A percentile compares a stretch with the other conserved stretches of the same genome.
Evolutionary conservation across 164 flowering plant genomes (phyloP).

Genomic region (Tinospora cordifolia): DNA sequence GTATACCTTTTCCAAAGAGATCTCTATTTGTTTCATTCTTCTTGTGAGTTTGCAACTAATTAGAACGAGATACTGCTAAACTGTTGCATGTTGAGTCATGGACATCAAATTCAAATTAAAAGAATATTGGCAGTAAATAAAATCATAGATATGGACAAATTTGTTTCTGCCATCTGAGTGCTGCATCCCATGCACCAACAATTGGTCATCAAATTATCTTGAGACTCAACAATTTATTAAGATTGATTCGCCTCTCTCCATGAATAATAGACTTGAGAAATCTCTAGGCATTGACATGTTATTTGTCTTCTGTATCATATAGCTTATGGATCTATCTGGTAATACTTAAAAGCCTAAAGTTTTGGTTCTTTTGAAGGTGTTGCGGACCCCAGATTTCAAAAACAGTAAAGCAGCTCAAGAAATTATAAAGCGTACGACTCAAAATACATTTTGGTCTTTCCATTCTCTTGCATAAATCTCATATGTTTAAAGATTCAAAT

Average conservation of each 20-base stretch:
- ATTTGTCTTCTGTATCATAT: neutral
- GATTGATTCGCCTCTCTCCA: neutral
- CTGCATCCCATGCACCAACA: no score
- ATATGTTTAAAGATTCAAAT: neutral
- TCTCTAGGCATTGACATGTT: neutral
- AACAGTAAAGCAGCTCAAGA: slow-evolving; percentile 56
- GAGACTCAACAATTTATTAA: no score
- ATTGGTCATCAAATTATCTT: no score
- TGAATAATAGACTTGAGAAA: neutral
- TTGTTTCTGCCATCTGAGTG: neutral
- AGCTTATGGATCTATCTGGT: neutral
- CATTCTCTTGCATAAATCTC: neutral
- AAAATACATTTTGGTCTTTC: neutral
- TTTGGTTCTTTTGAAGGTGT: slow-evolving; percentile 36
- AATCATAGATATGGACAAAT: neutral
- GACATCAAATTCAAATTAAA: no score
- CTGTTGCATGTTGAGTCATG: no score
- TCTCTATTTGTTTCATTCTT: no score
- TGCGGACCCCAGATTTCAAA: slow-evolving; percentile 48
- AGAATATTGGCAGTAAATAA: neutral
- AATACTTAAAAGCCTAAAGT: neutral
- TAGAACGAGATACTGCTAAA: no score
- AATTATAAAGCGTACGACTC: slow-evolving; percentile 53
- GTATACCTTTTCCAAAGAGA: no score
- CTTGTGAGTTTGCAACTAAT: no score